Base-by-base conservation (phyloP, 1,284 basidiomycete species). In the Xerocomus nothofagi region DNA sequence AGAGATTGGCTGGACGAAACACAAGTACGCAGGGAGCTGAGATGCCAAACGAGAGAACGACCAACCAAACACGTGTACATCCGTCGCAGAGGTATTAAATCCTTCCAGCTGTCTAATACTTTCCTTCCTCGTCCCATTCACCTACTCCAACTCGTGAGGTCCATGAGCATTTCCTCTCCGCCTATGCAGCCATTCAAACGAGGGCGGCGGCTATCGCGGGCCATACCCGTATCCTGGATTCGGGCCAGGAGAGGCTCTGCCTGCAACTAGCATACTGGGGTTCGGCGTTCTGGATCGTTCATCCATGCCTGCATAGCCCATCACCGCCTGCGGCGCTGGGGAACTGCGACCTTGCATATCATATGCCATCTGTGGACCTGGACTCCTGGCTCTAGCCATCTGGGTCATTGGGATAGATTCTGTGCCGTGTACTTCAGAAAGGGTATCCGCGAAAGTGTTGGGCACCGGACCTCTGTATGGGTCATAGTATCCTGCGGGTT, bases 341-440 rank as follows among this genome's bases (percentile, higher is more conserved):
- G 65, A 71, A 14, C 40, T 49, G 26, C 66, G 65, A 20, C 63
- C 67, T 15, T 65, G 65, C 53, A 60, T 61, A 40, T 71, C 70
- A 45, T 72, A 73, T 6, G 58, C 65, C 34, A 51, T 15, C 30
- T 63, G 60, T 12, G 79, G 76, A 14, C 61, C 75, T 39, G 78
- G 74, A 55, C 76, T 78, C 55, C 73, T 66, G 31, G 73, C 64
- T 20, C 72, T 71, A 17, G 69, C 72, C 72, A 89, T 79, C 58
- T 89, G 86, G 1, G 80, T 88, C 88, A 91, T 90, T 15, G 86
- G 84, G 46, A 87, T 86, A 15, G 80, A 76, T 63, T 89, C 87
- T 31, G 68, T 62, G n/a, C 63, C 66, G 20, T 61, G 40, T 41
- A 55, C 60, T 34, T 71, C 68, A 5, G 68, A 47, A 4, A 60